A percentile compares a stretch with the other conserved stretches of the same genome.
Conservation (phyloP, 352 stramenopile genomes). For the Vaucheria bursata region DNA sequence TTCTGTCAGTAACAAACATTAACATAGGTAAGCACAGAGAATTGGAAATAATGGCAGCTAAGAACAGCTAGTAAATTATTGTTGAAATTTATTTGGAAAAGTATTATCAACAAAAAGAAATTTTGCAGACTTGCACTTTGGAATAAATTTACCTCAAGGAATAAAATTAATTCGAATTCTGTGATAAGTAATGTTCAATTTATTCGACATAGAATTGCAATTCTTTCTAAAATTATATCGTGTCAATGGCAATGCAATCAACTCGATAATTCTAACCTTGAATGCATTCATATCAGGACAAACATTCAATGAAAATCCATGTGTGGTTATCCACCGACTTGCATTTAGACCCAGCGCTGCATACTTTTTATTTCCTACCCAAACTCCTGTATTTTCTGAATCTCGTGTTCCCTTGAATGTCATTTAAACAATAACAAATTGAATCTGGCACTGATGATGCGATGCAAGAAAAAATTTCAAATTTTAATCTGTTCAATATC, state of each 20-base stretch:
- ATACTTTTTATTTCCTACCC: constrained; percentile 88
- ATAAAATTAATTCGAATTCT: background rate
- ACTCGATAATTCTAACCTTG: constrained; percentile 58
- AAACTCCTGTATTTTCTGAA: constrained; percentile 85
- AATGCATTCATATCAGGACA: constrained; percentile 79
- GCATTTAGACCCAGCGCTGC: constrained; percentile 87
- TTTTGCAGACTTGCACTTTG: background rate
- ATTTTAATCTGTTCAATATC: too few species aligned
- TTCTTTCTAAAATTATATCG: background rate
- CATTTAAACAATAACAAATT: too few species aligned
- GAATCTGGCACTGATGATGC: too few species aligned
- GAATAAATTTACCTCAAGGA: background rate
- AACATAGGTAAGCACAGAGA: background rate
- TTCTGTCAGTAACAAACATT: background rate
- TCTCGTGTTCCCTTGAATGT: constrained; percentile 73
- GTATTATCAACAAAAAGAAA: background rate
- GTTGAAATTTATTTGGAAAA: background rate
- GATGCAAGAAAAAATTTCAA: too few species aligned
- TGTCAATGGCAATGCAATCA: background rate
- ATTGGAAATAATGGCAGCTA: background rate
- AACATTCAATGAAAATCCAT: constrained; percentile 95
- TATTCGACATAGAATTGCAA: background rate
- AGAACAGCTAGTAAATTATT: background rate
- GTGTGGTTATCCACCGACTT: constrained; percentile 93
- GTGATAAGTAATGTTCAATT: background rate